phyloP scores from a whole-genome alignment of 139 green algal species.

The Eudorina sp. region DNA sequence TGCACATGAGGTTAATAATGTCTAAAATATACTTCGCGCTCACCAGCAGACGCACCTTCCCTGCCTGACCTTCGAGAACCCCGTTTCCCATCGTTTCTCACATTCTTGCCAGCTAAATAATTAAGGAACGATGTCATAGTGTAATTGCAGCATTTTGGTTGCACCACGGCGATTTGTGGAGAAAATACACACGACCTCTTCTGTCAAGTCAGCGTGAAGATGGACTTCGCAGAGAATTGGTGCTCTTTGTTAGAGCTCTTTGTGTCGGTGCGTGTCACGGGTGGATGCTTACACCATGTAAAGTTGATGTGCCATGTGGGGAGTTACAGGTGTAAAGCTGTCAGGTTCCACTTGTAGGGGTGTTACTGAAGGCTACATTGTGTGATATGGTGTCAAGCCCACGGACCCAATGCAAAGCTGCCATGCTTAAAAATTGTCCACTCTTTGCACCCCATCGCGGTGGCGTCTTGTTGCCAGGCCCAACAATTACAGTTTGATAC shows the following conservation, averaged over 20 bases:
- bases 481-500: no score
- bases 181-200: not conserved
- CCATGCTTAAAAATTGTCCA: no score
- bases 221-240: slow-evolving; percentile 55
- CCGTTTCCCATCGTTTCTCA: not conserved
- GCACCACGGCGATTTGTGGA: not conserved
- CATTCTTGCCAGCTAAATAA: not conserved
- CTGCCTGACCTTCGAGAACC: not conserved
- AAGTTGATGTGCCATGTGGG: no score
- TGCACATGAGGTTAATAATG: not conserved
- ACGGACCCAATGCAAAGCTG: no score
- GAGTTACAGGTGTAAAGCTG: not conserved
- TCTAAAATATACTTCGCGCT: not conserved
- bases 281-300: not conserved
- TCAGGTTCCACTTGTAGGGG: no score
- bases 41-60: not conserved
- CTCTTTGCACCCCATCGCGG: no score
- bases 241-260: slow-evolving; percentile 45
- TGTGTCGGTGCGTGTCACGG: slow-evolving; percentile 39
- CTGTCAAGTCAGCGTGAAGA: not conserved
- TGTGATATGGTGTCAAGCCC: no score
- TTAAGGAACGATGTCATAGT: not conserved
- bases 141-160: not conserved
- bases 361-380: no score
- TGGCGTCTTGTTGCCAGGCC: no score